These are phyloP conservation scores for Diaporthe sp. DNA, from an alignment of 2,329 filamentous ascomycete species.

Conservation along the genomic window DNA sequence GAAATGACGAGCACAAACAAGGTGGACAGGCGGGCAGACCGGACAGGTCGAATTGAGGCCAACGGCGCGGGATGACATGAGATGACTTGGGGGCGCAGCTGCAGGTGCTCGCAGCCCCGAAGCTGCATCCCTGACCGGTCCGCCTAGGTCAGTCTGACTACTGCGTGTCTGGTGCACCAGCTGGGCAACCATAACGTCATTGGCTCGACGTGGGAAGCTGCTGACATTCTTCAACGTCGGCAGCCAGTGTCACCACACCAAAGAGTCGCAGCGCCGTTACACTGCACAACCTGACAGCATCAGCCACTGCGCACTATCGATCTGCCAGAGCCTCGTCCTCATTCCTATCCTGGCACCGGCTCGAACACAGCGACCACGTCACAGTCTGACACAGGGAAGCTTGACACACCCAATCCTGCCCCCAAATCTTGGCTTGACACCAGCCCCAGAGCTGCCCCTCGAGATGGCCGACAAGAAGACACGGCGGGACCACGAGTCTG, in stretches of 20 bases:
- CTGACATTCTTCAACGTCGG: constrained; percentile 14
- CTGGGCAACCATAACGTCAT: constrained; percentile 12
- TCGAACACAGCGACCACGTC: not conserved
- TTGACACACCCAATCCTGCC: not conserved
- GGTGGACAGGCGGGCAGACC: not conserved
- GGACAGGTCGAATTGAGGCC: constrained; percentile 4
- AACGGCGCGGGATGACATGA: not conserved
- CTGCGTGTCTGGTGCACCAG: not conserved
- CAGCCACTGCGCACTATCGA: constrained; percentile 3
- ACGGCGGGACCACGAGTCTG: constrained; percentile 65
- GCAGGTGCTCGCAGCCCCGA: not conserved
- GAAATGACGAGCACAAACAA: constrained; percentile 7
- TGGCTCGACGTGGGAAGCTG: constrained; percentile 2
- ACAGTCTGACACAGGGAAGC: not conserved
- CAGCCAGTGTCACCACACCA: constrained; percentile 16
- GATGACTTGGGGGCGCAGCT: constrained; percentile 13
- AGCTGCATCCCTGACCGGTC: constrained; percentile 10
- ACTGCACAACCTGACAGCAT: constrained; percentile 1
- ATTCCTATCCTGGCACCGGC: not conserved
- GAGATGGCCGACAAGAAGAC: constrained; percentile 50
- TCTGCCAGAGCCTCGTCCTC: not conserved
- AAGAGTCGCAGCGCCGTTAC: too few relatives aligned
- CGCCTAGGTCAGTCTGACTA: too few relatives aligned
- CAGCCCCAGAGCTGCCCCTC: not conserved
- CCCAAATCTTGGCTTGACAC: not conserved